These are phyloP conservation scores for Trichoderma endophyticum DNA, from an alignment of 2,329 filamentous ascomycete genomes.

Conservation along the genomic window DNA sequence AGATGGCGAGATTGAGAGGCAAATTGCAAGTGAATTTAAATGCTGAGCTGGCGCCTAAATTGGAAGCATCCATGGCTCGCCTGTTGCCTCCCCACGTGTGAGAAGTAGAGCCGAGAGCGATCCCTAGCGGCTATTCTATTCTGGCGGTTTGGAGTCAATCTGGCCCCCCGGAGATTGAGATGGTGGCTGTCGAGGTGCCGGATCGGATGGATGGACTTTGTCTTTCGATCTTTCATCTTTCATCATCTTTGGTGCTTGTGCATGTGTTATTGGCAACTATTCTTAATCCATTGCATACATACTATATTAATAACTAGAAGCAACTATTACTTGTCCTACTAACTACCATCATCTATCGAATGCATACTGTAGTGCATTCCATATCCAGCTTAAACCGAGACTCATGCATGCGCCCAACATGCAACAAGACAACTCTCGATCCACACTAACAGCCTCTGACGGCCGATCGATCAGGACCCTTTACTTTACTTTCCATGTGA, in stretches of 20 bases:
- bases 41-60: constrained; percentile 8
- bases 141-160: background rate
- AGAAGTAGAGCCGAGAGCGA: background rate
- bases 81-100: background rate
- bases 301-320: background rate
- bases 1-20: background rate
- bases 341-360: background rate
- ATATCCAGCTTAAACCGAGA: background rate
- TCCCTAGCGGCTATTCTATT: background rate
- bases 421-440: background rate
- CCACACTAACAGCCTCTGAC: background rate
- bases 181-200: background rate
- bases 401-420: background rate
- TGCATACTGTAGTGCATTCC: background rate
- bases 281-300: background rate
- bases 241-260: background rate
- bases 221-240: background rate
- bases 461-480: background rate
- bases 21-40: background rate
- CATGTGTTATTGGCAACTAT: background rate
- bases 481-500: background rate
- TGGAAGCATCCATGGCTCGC: background rate
- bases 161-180: background rate
- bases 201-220: background rate
- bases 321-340: background rate